phyloP scores from a whole-genome alignment of 1,284 basidiomycete species.

The Porogramme epimiltina region DNA sequence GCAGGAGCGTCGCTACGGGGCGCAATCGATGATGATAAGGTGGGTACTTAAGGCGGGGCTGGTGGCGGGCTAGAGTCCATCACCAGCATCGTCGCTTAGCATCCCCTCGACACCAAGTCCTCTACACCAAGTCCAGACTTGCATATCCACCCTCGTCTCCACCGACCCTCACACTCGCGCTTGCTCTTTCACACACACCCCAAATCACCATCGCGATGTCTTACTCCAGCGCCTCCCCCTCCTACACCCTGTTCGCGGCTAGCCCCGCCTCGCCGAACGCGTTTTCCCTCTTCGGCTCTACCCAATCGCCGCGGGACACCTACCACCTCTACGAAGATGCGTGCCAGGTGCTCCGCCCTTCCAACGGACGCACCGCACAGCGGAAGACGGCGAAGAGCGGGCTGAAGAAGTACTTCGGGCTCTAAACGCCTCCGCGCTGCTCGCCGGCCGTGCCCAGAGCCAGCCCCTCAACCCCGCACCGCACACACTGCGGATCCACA shows the following conservation, averaged over 20 bases:
- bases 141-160: neutral
- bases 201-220: slow-evolving; percentile 15
- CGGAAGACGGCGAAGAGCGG: slow-evolving; percentile 22
- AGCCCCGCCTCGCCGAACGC: slow-evolving; percentile 21
- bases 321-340: slow-evolving; percentile 30
- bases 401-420: slow-evolving; percentile 27
- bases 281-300: slow-evolving; percentile 24
- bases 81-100: slow-evolving; percentile 5
- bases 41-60: slow-evolving; percentile 5
- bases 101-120: slow-evolving; percentile 2
- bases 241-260: slow-evolving; percentile 18
- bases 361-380: slow-evolving; percentile 2
- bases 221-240: slow-evolving; percentile 14
- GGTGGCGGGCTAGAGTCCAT: neutral
- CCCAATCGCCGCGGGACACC: slow-evolving; percentile 28
- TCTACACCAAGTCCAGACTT: neutral
- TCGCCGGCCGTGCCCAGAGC: neutral
- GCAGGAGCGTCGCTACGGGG: neutral
- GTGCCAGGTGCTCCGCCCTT: slow-evolving; percentile 17
- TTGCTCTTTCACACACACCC: slow-evolving; percentile 1
- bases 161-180: slow-evolving; percentile 2
- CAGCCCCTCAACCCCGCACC: neutral
- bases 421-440: slow-evolving; percentile 4
- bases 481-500: neutral
- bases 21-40: slow-evolving; percentile 4